Base-by-base conservation (phyloP, 768 basidiomycete species). In the Lactifluus pinguis region DNA sequence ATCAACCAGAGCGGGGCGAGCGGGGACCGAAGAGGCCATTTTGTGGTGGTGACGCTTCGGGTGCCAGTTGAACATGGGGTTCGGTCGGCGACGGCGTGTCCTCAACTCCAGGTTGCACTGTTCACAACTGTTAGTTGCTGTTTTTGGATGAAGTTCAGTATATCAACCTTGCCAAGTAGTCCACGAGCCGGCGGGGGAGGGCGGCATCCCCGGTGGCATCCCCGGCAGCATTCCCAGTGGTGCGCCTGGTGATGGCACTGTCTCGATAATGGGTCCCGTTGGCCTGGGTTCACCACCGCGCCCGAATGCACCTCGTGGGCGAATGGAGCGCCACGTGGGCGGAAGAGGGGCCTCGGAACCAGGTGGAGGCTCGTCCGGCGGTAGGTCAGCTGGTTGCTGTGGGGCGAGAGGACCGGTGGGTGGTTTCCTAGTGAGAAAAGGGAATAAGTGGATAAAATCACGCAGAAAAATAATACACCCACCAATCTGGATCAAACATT, bases 401-500 rank as follows among this genome's bases (percentile, higher is more conserved):
- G 66, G 52, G 39, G 63, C 53, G 49, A 65, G 56, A 29, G 73
- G 73, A 39, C 73, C 74, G 39, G 76, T 63, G 62, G 69, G 66
- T 14, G 72, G 76, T n/a, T 54, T 61, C 60, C 62, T 68, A 49
- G 7, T 81, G 82, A 73, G 74, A 76, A 79, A 50, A n/a, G n/a
- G 47, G 59, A 44, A 17, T 53, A 30, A 61, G 55, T 34, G 19
- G 25, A 36, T 17, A 34, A 36, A 34, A 32, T 42, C 49, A 53
- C 19, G 6, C 36, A 56, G 14, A 2, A 60, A 44, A n/a, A 51
- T 1, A 6, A 36, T 25, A 5, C 34, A 11, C 58, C 11, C 36
- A 84, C 90, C 91, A 92, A n/a, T 88, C 84, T 7, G 85, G 80
- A 67, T 91, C 86, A 68, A 87, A 93, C 70, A 90, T 86, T 53